phyloP scores from a whole-genome alignment of 176 grass and related monocot genomes.

The Oryza coarctata region DNA sequence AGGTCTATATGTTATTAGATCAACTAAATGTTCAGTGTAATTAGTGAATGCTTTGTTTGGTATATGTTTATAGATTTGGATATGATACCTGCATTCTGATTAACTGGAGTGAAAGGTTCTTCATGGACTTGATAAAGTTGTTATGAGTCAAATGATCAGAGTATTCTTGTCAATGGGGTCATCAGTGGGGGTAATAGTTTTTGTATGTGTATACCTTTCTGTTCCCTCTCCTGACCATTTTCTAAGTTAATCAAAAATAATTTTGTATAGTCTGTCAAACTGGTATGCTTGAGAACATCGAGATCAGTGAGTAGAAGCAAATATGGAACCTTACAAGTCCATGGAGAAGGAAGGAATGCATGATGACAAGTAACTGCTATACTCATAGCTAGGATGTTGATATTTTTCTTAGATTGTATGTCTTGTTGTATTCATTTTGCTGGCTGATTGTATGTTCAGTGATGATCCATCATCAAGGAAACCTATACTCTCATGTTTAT shows the following conservation, averaged over 20 bases:
- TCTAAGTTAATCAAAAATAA: slow-evolving; percentile 25
- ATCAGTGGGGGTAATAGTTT: slow-evolving; percentile 67
- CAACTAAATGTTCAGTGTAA: neutral
- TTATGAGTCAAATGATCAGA: slow-evolving; percentile 87
- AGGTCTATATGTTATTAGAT: neutral
- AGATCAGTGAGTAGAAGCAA: slow-evolving; percentile 90
- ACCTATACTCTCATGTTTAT: slow-evolving; percentile 75
- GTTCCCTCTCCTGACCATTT: slow-evolving; percentile 23
- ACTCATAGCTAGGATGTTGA: neutral
- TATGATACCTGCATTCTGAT: neutral
- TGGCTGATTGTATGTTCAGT: slow-evolving; percentile 57
- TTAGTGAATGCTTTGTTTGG: neutral
- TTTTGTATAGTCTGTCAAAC: slow-evolving; percentile 47
- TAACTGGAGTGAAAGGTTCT: slow-evolving; percentile 69
- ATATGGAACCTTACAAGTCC: slow-evolving; percentile 75
- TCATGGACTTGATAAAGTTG: slow-evolving; percentile 91
- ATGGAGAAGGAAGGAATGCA: slow-evolving; percentile 89
- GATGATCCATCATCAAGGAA: slow-evolving; percentile 63
- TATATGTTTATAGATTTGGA: neutral
- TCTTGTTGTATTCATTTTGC: slow-evolving; percentile 5
- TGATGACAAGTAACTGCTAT: slow-evolving; percentile 64
- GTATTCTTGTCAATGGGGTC: slow-evolving; percentile 69
- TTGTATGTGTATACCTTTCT: neutral
- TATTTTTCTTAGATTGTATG: neutral
- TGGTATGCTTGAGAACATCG: slow-evolving; percentile 95